phyloP scores from a whole-genome alignment of 2,329 filamentous ascomycete species.

The Fusarium sp. region DNA sequence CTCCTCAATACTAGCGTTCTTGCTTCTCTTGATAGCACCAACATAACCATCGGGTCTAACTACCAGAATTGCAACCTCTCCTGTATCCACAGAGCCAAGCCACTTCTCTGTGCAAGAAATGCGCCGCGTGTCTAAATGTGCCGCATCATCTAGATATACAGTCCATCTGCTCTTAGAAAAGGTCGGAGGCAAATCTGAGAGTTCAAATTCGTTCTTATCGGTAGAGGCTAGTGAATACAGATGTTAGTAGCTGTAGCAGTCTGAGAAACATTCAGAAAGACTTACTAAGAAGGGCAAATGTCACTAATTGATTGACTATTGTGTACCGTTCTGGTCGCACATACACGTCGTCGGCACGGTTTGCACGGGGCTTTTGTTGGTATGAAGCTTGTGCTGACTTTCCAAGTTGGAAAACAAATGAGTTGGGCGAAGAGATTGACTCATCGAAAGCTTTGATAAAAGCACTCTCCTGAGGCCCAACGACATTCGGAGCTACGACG shows the following conservation, averaged over 20 bases:
- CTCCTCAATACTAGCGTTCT: conserved; percentile 59
- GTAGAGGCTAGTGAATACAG: conserved; percentile 59
- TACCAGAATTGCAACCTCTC: conserved; percentile 71
- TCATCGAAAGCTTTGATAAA: conserved; percentile 71
- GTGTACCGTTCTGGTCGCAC: conserved; percentile 76
- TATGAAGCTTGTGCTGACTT: conserved; percentile 71
- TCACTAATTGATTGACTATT: conserved; percentile 73
- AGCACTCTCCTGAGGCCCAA: conserved; percentile 53
- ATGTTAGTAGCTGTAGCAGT: conserved; percentile 13
- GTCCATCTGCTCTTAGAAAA: conserved; percentile 76
- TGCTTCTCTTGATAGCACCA: conserved; percentile 69
- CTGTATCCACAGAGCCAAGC: conserved; percentile 67
- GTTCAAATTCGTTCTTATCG: conserved; percentile 71
- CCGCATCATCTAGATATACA: conserved; percentile 75
- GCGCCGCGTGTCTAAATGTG: conserved; percentile 63
- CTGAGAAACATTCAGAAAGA: conserved; percentile 7
- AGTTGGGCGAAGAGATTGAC: conserved; percentile 60
- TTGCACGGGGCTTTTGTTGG: conserved; percentile 64
- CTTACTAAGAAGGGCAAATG: conserved; percentile 74
- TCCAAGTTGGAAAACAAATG: conserved; percentile 69
- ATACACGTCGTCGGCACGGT: conserved; percentile 72
- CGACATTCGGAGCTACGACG: conserved; percentile 73
- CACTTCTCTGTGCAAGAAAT: conserved; percentile 73
- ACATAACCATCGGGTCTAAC: conserved; percentile 81
- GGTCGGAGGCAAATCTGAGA: conserved; percentile 70